These are phyloP conservation scores for Penicillium sclerotiorum DNA, from an alignment of 2,329 filamentous ascomycete genomes.

Conservation along the genomic window DNA sequence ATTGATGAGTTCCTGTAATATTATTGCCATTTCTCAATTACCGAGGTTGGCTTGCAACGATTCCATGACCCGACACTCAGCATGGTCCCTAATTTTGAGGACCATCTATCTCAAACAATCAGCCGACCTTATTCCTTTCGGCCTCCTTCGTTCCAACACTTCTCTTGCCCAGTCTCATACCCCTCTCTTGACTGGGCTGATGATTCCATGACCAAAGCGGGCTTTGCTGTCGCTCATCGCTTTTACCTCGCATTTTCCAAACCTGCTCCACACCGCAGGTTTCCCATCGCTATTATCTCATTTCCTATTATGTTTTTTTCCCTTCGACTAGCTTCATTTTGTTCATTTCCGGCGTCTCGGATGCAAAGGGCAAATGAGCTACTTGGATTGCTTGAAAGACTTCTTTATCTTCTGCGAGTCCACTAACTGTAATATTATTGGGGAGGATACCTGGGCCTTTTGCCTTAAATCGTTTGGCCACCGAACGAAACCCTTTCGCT, in stretches of 20 bases:
- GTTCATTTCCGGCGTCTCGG: constrained; percentile 28
- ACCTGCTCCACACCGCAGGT: neutral
- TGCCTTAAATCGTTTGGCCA: constrained; percentile 7
- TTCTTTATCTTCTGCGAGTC: constrained; percentile 16
- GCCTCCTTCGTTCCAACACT: constrained; percentile 17
- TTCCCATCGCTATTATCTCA: constrained; percentile 5
- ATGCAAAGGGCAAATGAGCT: constrained; percentile 25
- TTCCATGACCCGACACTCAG: constrained; percentile 31
- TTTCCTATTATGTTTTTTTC: neutral
- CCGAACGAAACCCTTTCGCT: constrained; percentile 15
- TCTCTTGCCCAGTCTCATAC: constrained; percentile 24
- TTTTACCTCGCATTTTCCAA: too few relatives aligned
- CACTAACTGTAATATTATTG: constrained; percentile 41
- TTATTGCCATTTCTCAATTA: constrained; percentile 11
- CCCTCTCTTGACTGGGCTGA: constrained; percentile 25
- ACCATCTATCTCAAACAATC: constrained; percentile 14
- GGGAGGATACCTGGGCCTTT: constrained; percentile 8
- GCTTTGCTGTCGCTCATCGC: constrained; percentile 41
- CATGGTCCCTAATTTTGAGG: constrained; percentile 17
- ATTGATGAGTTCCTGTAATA: constrained; percentile 49
- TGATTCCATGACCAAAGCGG: constrained; percentile 46
- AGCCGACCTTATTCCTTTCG: constrained; percentile 8
- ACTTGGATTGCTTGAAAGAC: constrained; percentile 14
- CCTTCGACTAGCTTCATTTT: neutral
- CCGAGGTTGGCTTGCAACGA: constrained; percentile 28